A percentile compares a stretch with the other conserved stretches of the same genome.
These are phyloP conservation scores for Colletotrichum sp. DNA, from an alignment of 2,329 filamentous ascomycete genomes.

Conservation along the genomic window DNA sequence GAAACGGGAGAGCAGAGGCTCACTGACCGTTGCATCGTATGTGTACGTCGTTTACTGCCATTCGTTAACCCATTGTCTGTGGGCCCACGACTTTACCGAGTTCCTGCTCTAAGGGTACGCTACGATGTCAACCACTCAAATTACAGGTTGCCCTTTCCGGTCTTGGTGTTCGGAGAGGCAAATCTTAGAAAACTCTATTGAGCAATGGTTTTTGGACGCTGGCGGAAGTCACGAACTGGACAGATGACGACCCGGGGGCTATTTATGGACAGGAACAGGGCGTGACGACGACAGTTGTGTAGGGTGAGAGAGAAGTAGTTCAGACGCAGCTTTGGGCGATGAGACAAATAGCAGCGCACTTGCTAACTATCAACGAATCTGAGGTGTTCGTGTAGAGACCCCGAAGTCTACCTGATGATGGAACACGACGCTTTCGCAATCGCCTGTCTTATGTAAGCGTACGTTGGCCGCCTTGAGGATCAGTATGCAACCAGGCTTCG, in stretches of 20 bases:
- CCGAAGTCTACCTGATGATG: background rate
- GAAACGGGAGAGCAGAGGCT: background rate
- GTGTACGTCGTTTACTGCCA: background rate
- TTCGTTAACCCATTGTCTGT: background rate
- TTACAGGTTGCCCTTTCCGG: background rate
- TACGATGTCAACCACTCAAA: background rate
- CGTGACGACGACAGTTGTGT: background rate
- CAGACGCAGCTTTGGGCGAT: background rate
- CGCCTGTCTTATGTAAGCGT: background rate
- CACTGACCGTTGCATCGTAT: background rate
- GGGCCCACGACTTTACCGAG: background rate
- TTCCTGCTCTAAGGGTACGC: background rate
- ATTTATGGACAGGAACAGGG: background rate
- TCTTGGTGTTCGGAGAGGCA: background rate
- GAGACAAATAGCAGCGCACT: background rate
- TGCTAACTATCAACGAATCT: background rate
- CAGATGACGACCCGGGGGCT: background rate
- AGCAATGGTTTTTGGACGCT: background rate
- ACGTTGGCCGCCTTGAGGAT: background rate
- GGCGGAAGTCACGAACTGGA: background rate
- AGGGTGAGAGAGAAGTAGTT: background rate
- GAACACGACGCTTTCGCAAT: background rate
- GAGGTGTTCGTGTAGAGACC: background rate
- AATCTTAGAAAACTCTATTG: background rate
- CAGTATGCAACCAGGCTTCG: background rate